These are phyloP conservation scores for Puya raimondii DNA, from an alignment of 176 grass and related monocot genomes.

Conservation along the genomic window DNA sequence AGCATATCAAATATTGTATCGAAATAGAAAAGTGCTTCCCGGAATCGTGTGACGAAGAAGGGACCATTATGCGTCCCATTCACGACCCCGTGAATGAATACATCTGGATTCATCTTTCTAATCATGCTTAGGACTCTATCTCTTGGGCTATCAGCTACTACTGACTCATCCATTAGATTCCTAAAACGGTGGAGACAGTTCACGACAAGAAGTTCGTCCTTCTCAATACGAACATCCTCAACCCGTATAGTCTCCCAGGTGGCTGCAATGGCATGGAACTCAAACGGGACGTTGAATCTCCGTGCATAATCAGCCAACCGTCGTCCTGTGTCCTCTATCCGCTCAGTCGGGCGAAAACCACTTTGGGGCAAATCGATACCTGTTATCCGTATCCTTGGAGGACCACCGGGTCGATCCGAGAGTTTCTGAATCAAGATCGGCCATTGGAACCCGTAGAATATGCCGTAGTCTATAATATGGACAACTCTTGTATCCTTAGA, in stretches of 20 bases:
- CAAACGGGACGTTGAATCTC: constrained; percentile 28
- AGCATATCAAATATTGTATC: constrained; percentile 22
- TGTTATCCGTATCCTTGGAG: constrained; percentile 37
- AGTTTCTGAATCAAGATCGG: constrained; percentile 12
- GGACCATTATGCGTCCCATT: constrained; percentile 27
- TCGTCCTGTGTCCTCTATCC: constrained; percentile 36
- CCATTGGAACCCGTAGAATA: constrained; percentile 36
- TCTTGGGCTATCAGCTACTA: constrained; percentile 3
- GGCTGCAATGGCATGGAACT: constrained; percentile 10
- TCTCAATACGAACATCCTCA: constrained; percentile 19
- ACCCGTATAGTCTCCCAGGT: constrained; percentile 15
- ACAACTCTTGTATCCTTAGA: constrained; percentile 14
- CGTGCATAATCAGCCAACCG: constrained; percentile 26
- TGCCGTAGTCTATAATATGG: constrained; percentile 35
- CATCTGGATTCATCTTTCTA: constrained; percentile 22
- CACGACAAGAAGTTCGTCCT: constrained; percentile 31
- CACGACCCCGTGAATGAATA: constrained; percentile 15
- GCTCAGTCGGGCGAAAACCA: constrained; percentile 42
- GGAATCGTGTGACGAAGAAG: constrained; percentile 37
- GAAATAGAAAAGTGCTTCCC: constrained; percentile 30
- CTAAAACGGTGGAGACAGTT: constrained; percentile 4
- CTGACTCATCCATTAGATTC: constrained; percentile 23
- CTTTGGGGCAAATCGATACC: constrained; percentile 31
- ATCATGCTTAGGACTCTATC: constrained; percentile 26
- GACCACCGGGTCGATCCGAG: constrained; percentile 21